A percentile compares a stretch with the other conserved stretches of the same genome.
Conservation (phyloP, 805 yeast species). For the Starmerella davenportii region DNA sequence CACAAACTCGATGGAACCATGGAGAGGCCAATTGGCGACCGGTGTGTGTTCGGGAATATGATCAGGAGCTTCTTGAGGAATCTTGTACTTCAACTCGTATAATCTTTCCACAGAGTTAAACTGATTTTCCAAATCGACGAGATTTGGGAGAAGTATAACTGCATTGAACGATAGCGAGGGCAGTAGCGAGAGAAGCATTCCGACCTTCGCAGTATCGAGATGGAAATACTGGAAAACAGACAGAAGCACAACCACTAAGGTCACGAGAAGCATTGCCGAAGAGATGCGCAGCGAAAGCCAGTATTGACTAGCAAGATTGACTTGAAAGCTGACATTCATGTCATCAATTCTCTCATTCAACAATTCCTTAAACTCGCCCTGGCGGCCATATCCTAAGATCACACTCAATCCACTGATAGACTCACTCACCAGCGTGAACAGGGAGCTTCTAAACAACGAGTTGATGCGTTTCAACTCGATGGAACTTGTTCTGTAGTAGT, state of each 20-base stretch:
- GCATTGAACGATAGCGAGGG: conserved; percentile 38
- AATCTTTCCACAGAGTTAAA: conserved; percentile 63
- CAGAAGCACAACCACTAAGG: conserved; percentile 38
- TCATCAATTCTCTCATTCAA: conserved; percentile 33
- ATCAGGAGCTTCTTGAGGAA: conserved; percentile 49
- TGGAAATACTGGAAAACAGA: conserved; percentile 43
- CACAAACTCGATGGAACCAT: conserved; percentile 39
- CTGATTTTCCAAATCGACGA: conserved; percentile 58
- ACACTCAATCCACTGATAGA: conserved; percentile 47
- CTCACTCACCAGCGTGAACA: conserved; percentile 57
- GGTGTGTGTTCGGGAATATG: conserved; percentile 30
- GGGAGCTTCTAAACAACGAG: conserved; percentile 49
- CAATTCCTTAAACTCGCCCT: conserved; percentile 30
- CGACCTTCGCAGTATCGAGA: conserved; percentile 45
- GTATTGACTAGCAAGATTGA: conserved; percentile 49
- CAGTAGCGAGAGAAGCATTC: conserved; percentile 48
- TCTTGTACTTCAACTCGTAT: conserved; percentile 41
- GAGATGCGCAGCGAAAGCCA: conserved; percentile 55
- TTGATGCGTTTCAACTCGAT: conserved; percentile 64
- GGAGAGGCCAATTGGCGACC: conserved; percentile 44
- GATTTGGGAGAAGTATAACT: conserved; percentile 42
- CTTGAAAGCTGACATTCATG: conserved; percentile 50
- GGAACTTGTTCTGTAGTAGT: conserved; percentile 50
- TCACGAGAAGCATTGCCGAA: conserved; percentile 33
- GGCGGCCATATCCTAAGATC: conserved; percentile 40